Conservation (phyloP, 2,329 filamentous ascomycete genomes). For the Pseudocercospora macadamiae region DNA sequence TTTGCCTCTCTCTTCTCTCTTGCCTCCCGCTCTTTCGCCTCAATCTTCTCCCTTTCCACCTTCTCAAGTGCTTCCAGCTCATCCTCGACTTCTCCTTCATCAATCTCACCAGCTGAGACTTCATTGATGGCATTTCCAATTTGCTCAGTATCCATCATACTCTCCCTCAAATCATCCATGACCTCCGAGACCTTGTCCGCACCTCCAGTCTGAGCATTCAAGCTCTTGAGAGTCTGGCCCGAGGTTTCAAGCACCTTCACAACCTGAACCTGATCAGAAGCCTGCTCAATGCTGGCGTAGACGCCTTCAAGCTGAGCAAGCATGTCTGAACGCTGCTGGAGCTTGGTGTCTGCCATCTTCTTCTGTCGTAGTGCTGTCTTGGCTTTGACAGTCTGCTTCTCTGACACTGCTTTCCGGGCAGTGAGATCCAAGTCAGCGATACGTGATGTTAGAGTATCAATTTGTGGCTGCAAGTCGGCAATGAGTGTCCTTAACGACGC, state of each 20-base stretch:
- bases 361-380: constrained; percentile 79
- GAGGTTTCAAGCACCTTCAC: constrained; percentile 81
- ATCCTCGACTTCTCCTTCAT: constrained; percentile 84
- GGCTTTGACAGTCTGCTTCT: constrained; percentile 75
- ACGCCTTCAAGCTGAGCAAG: constrained; percentile 82
- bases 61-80: constrained; percentile 78
- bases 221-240: constrained; percentile 67
- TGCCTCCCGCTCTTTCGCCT: constrained; percentile 75
- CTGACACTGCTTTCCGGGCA: constrained; percentile 70
- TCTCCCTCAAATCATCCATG: constrained; percentile 72
- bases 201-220: constrained; percentile 79
- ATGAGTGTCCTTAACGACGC: constrained; percentile 78
- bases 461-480: constrained; percentile 64
- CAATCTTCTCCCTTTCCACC: constrained; percentile 51
- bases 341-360: constrained; percentile 75
- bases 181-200: constrained; percentile 74
- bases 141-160: constrained; percentile 82
- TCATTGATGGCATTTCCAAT: constrained; percentile 77
- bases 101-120: constrained; percentile 53
- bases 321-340: constrained; percentile 72
- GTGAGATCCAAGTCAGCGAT: constrained; percentile 54
- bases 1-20: constrained; percentile 45
- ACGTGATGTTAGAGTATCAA: constrained; percentile 64
- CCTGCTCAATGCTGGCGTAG: constrained; percentile 80
- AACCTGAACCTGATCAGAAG: constrained; percentile 80